Conservation (phyloP, 2,329 filamentous ascomycete species). For the Alternaria novae-zelandiae region DNA sequence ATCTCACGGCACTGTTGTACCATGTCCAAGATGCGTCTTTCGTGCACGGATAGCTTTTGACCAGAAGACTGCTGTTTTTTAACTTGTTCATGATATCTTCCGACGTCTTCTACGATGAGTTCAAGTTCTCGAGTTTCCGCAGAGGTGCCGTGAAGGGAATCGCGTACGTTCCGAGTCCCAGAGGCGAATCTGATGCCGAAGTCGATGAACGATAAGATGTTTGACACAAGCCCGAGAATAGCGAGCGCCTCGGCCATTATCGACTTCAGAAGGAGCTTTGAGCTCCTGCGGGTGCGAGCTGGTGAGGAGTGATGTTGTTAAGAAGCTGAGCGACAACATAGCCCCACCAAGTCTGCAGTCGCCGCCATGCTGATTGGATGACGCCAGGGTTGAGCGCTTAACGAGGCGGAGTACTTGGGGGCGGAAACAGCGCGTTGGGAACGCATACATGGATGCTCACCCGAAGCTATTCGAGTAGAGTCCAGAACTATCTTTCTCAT, state of each 20-base stretch:
- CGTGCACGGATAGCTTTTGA: neutral
- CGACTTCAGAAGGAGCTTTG: rapidly evolving
- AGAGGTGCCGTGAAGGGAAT: neutral
- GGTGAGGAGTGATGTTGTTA: neutral
- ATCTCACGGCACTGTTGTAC: neutral
- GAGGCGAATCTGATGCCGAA: neutral
- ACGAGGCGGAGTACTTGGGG: neutral
- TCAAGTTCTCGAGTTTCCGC: neutral
- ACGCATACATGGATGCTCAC: too few species aligned
- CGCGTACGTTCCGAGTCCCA: neutral
- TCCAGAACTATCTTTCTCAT: too few species aligned
- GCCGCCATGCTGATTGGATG: too few species aligned
- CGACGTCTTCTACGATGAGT: neutral
- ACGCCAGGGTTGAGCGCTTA: neutral
- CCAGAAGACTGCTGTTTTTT: rapidly evolving
- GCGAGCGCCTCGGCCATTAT: neutral
- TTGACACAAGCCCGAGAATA: neutral
- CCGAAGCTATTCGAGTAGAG: too few species aligned
- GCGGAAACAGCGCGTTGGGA: too few species aligned
- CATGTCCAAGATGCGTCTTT: neutral
- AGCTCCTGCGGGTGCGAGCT: neutral
- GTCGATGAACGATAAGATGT: neutral
- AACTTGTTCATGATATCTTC: neutral
- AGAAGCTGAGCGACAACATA: neutral
- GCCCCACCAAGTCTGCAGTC: too few species aligned